Evolutionary conservation across 148 eudicot species (phyloP), one percentile per base, ranked within the genome.

Genomic region (Vaccinium vitisidaea): DNA sequence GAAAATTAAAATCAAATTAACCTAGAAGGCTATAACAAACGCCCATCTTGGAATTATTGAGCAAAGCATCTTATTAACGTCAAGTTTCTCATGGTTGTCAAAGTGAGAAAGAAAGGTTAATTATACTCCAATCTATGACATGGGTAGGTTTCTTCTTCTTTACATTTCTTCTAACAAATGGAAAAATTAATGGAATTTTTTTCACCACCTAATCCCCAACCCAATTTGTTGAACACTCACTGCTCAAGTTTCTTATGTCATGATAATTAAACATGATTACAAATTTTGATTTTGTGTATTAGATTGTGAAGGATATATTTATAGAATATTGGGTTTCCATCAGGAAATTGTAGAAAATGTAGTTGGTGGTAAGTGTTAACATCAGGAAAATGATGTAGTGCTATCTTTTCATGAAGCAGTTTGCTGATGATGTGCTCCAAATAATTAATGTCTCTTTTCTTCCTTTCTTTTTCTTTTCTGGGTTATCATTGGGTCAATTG

Each of bases 161-260:
- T 25, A 46, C 46, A 56, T 54, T 55, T 80, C 65, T 32, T 58
- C 16, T 55, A 32, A 13, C 4, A 80, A 30, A 30, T 5, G 8
- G n/a, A 53, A n/a, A 46, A 32, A 36, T 36, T 36, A 14, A 71
- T 27, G 46, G 48, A 16, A 27, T 30, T 55, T 6, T 55, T 79
- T 78, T 79, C 82, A 32, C 69, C 82, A 79, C 65, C 69, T 80
- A 80, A 80, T 32, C 32, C 39, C 67, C 79, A 48, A 79, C 82
- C 82, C 36, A 25, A 53, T 79, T 80, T 32, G 69, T 56, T 54
- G 82, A 48, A 56, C 27, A 10, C 69, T 80, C 27, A 10, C 69
- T 80, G 11, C 43, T 79, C 48, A 6, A 56, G 82, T 54, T 80
- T 80, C 69, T 80, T 80, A 80, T 80, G 82, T 80, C 82, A 56